phyloP scores from a whole-genome alignment of 2,329 filamentous ascomycete genomes.

The Colletotrichum caudatum region DNA sequence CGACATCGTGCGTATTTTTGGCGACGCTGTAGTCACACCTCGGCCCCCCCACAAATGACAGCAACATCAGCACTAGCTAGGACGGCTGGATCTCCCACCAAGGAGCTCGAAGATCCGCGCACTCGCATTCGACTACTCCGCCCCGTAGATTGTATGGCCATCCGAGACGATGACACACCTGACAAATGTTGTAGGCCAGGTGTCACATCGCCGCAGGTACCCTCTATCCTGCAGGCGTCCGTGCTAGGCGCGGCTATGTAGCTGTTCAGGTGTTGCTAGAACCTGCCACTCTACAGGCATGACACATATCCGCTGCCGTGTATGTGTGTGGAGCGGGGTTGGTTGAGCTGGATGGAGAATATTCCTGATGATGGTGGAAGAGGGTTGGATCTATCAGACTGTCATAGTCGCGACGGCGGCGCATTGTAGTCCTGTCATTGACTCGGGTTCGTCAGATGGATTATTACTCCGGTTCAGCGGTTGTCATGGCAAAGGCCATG shows the following conservation, averaged over 20 bases:
- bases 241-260: constrained; percentile 21
- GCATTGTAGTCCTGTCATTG: background rate
- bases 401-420: constrained; percentile 13
- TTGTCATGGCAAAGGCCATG: background rate
- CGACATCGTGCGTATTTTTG: constrained; percentile 19
- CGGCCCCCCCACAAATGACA: background rate
- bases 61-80: background rate
- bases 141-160: background rate
- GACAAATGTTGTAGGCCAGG: constrained; percentile 25
- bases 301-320: constrained; percentile 14
- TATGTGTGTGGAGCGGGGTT: constrained; percentile 2
- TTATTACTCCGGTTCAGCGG: background rate
- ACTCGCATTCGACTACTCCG: constrained; percentile 5
- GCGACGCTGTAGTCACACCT: background rate
- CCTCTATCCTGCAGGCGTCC: constrained; percentile 1
- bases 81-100: background rate
- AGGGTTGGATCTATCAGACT: constrained; percentile 25
- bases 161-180: constrained; percentile 20
- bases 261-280: background rate
- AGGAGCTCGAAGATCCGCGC: background rate
- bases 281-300: background rate
- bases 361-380: constrained; percentile 5
- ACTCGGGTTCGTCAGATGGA: constrained; percentile 25
- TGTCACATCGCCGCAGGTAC: constrained; percentile 15
- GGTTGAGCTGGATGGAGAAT: background rate